These are phyloP conservation scores for Corynespora cassiicola DNA, from an alignment of 2,329 filamentous ascomycete species.

Conservation along the genomic window DNA sequence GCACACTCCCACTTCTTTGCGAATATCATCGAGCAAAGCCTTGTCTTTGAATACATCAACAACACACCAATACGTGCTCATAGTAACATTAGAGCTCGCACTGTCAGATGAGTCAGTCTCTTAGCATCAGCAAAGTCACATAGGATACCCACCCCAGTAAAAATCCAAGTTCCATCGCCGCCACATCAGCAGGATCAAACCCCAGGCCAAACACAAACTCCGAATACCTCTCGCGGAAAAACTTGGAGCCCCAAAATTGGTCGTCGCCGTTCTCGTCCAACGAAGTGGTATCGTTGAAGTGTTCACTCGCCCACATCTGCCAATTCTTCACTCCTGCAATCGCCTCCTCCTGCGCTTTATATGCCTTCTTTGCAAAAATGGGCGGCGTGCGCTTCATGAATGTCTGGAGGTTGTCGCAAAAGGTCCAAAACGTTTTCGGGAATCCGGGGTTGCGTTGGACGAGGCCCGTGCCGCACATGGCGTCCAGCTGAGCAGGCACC, in stretches of 20 bases:
- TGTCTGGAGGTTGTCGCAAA: conserved; percentile 10
- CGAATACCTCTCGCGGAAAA: conserved; percentile 9
- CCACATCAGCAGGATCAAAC: conserved; percentile 11
- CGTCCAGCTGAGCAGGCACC: conserved; percentile 11
- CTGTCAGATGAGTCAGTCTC: conserved; percentile 1
- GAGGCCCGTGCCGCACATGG: conserved; percentile 14
- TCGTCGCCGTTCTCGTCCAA: conserved; percentile 18
- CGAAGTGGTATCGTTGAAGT: conserved; percentile 15
- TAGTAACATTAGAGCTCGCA: conserved; percentile 9
- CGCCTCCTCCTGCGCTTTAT: conserved; percentile 6
- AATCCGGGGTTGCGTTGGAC: conserved; percentile 13
- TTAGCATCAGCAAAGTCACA: too few relatives aligned
- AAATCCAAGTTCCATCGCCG: conserved; percentile 12
- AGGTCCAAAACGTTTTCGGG: conserved; percentile 6
- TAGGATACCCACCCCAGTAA: conserved; percentile 6
- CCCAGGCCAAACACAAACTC: conserved; percentile 9
- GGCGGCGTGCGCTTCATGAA: conserved; percentile 6
- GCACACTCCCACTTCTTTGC: conserved; percentile 8
- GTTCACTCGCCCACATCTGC: conserved; percentile 17
- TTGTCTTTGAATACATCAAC: conserved; percentile 29
- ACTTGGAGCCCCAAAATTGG: conserved; percentile 13
- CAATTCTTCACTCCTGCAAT: conserved; percentile 7
- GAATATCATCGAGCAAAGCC: conserved; percentile 14
- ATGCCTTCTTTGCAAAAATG: conserved; percentile 6
- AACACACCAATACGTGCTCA: conserved; percentile 23